phyloP scores from a whole-genome alignment of 1,139 yeast genomes.

The Blastobotrys illinoisensis region DNA sequence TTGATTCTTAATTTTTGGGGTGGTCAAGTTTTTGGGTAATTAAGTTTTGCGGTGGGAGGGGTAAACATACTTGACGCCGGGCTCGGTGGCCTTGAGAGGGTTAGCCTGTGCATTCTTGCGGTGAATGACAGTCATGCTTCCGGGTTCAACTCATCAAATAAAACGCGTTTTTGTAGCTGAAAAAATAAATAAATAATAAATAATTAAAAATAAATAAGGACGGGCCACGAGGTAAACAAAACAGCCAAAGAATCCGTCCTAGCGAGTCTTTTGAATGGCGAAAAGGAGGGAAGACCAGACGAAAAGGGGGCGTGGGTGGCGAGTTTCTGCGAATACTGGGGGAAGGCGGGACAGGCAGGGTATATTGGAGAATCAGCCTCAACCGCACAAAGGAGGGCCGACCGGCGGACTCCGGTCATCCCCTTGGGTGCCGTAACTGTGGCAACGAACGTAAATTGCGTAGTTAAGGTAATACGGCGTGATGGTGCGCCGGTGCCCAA shows the following conservation, averaged over 20 bases:
- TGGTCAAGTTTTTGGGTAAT: too few species aligned
- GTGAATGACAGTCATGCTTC: constrained; percentile 34
- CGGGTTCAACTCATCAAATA: not conserved
- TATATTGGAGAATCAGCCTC: not conserved
- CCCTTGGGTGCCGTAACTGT: too few species aligned
- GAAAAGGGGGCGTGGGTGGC: not conserved
- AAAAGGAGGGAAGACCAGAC: not conserved
- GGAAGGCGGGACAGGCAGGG: not conserved
- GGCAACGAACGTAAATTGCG: too few species aligned
- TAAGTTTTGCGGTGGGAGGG: not conserved
- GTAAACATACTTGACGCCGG: constrained; percentile 34
- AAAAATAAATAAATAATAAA: not conserved
- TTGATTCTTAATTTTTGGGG: too few species aligned
- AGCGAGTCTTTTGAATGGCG: not conserved
- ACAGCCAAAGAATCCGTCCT: not conserved
- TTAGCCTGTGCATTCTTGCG: constrained; percentile 31
- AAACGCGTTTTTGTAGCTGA: not conserved
- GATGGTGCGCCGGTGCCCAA: too few species aligned
- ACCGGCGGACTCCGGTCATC: not conserved
- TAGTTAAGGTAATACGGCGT: too few species aligned
- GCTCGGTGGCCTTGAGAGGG: constrained; percentile 32
- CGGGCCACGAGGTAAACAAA: not conserved
- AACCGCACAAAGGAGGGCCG: not conserved
- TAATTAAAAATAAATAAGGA: not conserved
- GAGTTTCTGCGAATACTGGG: not conserved